phyloP scores from a whole-genome alignment of 257 asterid genomes.

The Nicotiana tomentosiformis region DNA sequence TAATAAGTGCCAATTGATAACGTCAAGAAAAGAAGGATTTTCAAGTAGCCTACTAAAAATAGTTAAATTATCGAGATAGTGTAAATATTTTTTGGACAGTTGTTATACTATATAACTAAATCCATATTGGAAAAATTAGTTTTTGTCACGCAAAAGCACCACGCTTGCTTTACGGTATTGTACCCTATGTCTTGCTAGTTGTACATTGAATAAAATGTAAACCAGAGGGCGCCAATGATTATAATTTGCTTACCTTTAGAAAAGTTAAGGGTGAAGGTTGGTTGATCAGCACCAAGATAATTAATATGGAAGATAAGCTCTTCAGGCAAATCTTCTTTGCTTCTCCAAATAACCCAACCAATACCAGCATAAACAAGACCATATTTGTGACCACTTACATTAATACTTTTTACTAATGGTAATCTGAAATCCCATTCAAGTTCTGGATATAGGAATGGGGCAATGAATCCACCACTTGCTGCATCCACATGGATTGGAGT shows the following conservation, averaged over 20 bases:
- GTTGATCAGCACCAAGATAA: slow-evolving; percentile 35
- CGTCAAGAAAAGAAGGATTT: not conserved
- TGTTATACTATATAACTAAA: not conserved
- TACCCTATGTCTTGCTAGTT: not conserved
- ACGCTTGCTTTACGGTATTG: not conserved
- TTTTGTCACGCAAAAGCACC: no score
- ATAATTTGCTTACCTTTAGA: slow-evolving; percentile 15
- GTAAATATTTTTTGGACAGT: no score
- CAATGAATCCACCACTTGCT: slow-evolving; percentile 27
- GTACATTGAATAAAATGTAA: not conserved
- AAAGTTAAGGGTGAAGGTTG: slow-evolving; percentile 34
- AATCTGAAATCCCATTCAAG: slow-evolving; percentile 35
- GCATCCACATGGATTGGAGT: slow-evolving; percentile 36
- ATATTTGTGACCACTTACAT: slow-evolving; percentile 32
- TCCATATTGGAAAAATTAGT: no score
- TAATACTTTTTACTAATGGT: slow-evolving; percentile 28
- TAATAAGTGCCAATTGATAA: no score
- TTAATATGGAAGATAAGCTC: slow-evolving; percentile 29
- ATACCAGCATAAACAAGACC: slow-evolving; percentile 34
- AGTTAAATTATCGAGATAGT: not conserved
- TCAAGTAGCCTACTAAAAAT: not conserved
- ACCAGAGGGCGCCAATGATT: not conserved
- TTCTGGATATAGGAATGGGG: slow-evolving; percentile 31
- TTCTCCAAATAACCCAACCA: slow-evolving; percentile 36
- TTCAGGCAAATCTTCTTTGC: slow-evolving; percentile 31